Evolutionary conservation across 2,329 filamentous ascomycete species (phyloP).

Genomic region (Metarhizium album): DNA sequence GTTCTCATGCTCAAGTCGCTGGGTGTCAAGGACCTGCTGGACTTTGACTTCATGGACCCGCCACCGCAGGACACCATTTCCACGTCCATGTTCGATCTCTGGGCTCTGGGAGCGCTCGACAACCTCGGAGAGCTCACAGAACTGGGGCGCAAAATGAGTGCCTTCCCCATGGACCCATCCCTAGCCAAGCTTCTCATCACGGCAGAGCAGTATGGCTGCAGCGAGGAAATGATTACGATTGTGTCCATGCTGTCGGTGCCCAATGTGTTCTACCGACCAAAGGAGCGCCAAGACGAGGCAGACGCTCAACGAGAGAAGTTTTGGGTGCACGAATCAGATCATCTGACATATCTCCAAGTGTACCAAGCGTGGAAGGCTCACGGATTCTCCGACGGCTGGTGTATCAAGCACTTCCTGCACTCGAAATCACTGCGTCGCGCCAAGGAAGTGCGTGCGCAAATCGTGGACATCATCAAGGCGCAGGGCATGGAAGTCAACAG

Average conservation of each 20-base stretch:
- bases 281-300: constrained; percentile 92
- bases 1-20: constrained; percentile 90
- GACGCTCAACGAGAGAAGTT: constrained; percentile 95
- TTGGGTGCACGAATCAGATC: constrained; percentile 95
- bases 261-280: constrained; percentile 92
- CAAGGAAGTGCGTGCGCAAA: constrained; percentile 88
- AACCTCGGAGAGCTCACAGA: constrained; percentile 87
- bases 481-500: constrained; percentile 81
- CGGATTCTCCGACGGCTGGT: constrained; percentile 84
- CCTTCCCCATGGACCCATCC: constrained; percentile 96
- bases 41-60: constrained; percentile 99
- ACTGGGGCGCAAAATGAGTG: constrained; percentile 86
- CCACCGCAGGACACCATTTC: constrained; percentile 96
- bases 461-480: constrained; percentile 86
- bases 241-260: constrained; percentile 97
- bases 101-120: constrained; percentile 87
- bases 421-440: constrained; percentile 86
- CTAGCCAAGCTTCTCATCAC: constrained; percentile 92
- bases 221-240: constrained; percentile 96
- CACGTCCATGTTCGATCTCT: constrained; percentile 93
- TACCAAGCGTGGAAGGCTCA: constrained; percentile 94
- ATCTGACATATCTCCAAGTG: constrained; percentile 89
- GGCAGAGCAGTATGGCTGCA: constrained; percentile 79
- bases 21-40: constrained; percentile 83
- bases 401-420: constrained; percentile 84